phyloP scores from a whole-genome alignment of 1,284 basidiomycete species.

The Trichosporon asahii region DNA sequence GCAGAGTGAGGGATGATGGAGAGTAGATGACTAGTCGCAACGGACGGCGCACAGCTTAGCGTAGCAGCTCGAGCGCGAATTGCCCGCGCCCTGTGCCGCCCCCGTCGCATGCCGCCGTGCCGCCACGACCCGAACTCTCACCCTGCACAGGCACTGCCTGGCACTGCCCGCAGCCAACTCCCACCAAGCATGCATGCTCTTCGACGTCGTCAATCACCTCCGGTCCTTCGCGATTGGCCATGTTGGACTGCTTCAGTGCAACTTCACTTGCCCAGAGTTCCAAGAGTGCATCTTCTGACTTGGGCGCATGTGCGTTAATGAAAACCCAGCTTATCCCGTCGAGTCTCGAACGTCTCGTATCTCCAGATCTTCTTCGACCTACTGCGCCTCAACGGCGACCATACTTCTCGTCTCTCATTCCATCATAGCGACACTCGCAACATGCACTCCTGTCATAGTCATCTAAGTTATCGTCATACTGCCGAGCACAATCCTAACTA shows the following conservation, averaged over 20 bases:
- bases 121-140: not conserved
- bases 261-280: not conserved
- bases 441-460: not conserved
- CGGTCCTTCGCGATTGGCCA: not conserved
- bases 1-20: not conserved
- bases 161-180: not conserved
- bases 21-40: not conserved
- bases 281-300: not conserved
- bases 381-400: too few relatives aligned
- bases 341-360: too few relatives aligned
- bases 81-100: not conserved
- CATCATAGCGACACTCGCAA: too few relatives aligned
- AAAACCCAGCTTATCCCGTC: too few relatives aligned
- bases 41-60: conserved; percentile 5
- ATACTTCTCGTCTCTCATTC: too few relatives aligned
- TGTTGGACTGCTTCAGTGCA: not conserved
- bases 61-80: not conserved
- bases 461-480: not conserved
- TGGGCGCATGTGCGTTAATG: too few relatives aligned
- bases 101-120: not conserved
- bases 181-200: not conserved
- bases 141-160: not conserved
- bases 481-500: not conserved
- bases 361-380: too few relatives aligned
- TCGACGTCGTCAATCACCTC: not conserved